Conservation (phyloP, 106 monocot species). For the Dendrobium chrysotoxum region DNA sequence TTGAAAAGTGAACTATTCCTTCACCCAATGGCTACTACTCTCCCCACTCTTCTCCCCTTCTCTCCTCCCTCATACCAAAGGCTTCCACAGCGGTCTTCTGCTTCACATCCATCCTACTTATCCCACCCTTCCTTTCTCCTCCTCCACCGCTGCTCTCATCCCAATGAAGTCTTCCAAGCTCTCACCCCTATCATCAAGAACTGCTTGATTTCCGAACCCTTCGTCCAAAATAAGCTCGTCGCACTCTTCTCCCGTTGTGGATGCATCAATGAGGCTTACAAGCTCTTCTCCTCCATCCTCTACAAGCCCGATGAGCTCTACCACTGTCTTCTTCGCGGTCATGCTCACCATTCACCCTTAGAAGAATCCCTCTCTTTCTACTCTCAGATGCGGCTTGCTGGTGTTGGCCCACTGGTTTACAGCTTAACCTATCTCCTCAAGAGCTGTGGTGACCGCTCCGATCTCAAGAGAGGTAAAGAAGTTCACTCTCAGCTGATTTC, state of each 20-base stretch:
- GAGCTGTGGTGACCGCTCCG: conserved; percentile 37
- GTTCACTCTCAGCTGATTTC: conserved; percentile 53
- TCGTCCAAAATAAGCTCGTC: conserved; percentile 47
- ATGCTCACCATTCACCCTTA: conserved; percentile 22
- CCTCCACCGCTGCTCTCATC: conserved; percentile 33
- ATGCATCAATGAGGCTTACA: conserved; percentile 32
- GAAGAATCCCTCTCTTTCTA: conserved; percentile 24
- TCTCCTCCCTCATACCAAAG: conserved; percentile 3
- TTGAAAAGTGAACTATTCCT: not conserved
- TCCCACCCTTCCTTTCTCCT: conserved; percentile 42
- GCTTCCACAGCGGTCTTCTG: not conserved
- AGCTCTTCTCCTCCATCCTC: conserved; percentile 35
- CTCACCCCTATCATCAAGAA: conserved; percentile 45
- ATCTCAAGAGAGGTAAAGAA: conserved; percentile 43
- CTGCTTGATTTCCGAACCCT: conserved; percentile 23
- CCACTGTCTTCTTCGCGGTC: conserved; percentile 43
- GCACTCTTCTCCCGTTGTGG: conserved; percentile 51
- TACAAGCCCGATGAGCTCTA: conserved; percentile 40
- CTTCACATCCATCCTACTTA: conserved; percentile 11
- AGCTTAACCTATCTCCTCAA: conserved; percentile 67
- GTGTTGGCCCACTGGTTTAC: conserved; percentile 25
- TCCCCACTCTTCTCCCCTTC: conserved; percentile 5
- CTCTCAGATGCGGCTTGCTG: conserved; percentile 26
- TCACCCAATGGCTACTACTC: not conserved
- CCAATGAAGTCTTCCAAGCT: conserved; percentile 31